Percentiles rank a stretch among this genome's conserved stretches.
Conservation (phyloP, 257 asterid genomes). For the Nicotiana tabacum region DNA sequence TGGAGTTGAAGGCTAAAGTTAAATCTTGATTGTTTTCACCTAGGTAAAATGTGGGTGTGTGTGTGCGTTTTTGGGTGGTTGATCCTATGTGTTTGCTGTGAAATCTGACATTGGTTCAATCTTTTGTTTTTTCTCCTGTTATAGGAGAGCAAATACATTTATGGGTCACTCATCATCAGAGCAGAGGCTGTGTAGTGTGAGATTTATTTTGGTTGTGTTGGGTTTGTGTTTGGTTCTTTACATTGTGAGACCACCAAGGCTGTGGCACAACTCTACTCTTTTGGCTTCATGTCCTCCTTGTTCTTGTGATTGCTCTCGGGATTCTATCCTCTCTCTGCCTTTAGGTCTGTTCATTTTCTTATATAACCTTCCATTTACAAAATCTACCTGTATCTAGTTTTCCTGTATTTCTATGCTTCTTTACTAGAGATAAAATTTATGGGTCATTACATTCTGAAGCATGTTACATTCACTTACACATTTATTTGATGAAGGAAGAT, state of each 20-base stretch:
- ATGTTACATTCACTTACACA: neutral
- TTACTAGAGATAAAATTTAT: neutral
- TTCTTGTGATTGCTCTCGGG: conserved; percentile 26
- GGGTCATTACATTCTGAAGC: neutral
- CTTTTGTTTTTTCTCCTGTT: neutral
- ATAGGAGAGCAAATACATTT: neutral
- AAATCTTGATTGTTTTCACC: conserved; percentile 13
- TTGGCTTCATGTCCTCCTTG: conserved; percentile 25
- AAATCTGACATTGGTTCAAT: neutral
- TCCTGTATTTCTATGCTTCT: neutral
- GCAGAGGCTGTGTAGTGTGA: conserved; percentile 19
- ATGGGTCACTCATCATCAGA: conserved; percentile 25
- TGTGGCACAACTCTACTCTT: neutral
- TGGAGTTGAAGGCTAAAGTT: neutral
- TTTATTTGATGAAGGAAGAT: neutral
- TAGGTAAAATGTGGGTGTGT: conserved; percentile 3
- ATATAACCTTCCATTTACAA: neutral
- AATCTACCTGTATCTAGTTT: neutral
- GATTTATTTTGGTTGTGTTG: conserved; percentile 8
- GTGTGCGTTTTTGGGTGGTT: neutral
- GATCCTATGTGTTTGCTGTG: neutral
- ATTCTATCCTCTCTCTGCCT: conserved; percentile 14
- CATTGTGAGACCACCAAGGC: conserved; percentile 6
- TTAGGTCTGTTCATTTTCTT: conserved; percentile 14
- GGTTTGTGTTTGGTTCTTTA: conserved; percentile 11